Evolutionary conservation across 140 eudicot species (phyloP).

Genomic region (Cichorium intybus): DNA sequence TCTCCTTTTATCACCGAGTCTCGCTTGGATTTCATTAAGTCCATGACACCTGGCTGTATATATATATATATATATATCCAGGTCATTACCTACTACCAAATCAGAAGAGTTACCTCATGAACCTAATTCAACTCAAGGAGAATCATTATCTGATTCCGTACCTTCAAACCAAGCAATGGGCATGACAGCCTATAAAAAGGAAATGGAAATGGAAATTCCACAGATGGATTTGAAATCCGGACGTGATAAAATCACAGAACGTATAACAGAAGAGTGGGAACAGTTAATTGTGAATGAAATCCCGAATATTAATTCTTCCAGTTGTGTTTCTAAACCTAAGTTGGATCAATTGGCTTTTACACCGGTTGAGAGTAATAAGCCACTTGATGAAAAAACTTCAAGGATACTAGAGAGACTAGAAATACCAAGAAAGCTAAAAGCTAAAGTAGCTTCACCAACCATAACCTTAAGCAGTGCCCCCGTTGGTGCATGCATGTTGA

Average conservation of each 20-base stretch:
- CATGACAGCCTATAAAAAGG: constrained; percentile 22
- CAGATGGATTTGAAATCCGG: constrained; percentile 28
- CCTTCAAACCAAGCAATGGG: constrained; percentile 21
- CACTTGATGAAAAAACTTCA: constrained; percentile 79
- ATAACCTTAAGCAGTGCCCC: constrained; percentile 25
- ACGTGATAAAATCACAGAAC: constrained; percentile 35
- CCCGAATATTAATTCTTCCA: constrained; percentile 50
- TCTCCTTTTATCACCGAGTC: constrained; percentile 6
- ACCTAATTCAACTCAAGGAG: constrained; percentile 29
- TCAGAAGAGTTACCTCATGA: constrained; percentile 40
- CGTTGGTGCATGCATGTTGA: constrained; percentile 33
- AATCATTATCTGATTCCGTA: constrained; percentile 17
- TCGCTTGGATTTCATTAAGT: neutral
- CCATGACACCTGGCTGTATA: constrained; percentile 2
- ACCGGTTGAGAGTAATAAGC: constrained; percentile 48
- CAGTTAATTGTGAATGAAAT: constrained; percentile 63
- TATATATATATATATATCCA: constrained; percentile 20
- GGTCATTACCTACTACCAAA: constrained; percentile 61
- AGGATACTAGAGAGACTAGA: constrained; percentile 89
- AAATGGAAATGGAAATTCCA: constrained; percentile 35
- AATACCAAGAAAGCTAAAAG: constrained; percentile 73
- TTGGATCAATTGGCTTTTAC: constrained; percentile 33
- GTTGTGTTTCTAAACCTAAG: constrained; percentile 38
- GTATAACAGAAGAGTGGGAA: constrained; percentile 80
- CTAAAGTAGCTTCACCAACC: constrained; percentile 54